Evolutionary conservation across 352 stramenopile genomes (phyloP), one percentile per base, ranked within the genome.

Genomic region (Globisporangium abappressorium): DNA sequence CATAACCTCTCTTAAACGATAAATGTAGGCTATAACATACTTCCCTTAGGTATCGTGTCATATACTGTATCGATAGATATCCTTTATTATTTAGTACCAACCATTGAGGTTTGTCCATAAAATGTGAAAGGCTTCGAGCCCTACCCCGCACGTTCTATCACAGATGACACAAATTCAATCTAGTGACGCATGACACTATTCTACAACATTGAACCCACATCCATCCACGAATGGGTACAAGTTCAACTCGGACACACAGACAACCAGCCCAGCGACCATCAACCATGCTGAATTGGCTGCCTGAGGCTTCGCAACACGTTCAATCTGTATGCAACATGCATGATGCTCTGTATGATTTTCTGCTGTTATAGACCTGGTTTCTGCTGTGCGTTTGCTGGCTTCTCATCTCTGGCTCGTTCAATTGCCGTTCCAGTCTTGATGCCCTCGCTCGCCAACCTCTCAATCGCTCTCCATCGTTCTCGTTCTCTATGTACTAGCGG

Each of bases 401-500:
- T 15, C 41, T n/a, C 15, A 5, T 15, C 41, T 20, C 41, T 20
- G 41, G 51, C 24, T 57, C 51, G 12, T 56, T 6, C 22, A 56
- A n/a, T 20, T 47, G 20, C 18, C 41, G 5, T 47, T 7, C 14
- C 41, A n/a, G 4, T 5, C 14, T 47, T 47, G 41, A 47, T n/a
- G 0, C 18, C 14, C 41, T 47, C 41, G 41, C 51, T 34, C 24
- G 15, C 51, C 26, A 28, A 46, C 41, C n/a, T 62, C 34, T 49
- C 34, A 5, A 20, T 49, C 36, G 24, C 57, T 51, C 11, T 62
- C n/a, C 54, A 11, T 60, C 8, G 41, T 33, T 41, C 34, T 57
- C 38, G 1, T 15, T 58, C 26, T 58, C 46, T 58, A 43, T 66
- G 34, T 66, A 56, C 55, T 60, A 46, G 55, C 46, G 28, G 5